These are phyloP conservation scores for Penicillium olsonii DNA, from an alignment of 2,329 filamentous ascomycete species.

Conservation along the genomic window DNA sequence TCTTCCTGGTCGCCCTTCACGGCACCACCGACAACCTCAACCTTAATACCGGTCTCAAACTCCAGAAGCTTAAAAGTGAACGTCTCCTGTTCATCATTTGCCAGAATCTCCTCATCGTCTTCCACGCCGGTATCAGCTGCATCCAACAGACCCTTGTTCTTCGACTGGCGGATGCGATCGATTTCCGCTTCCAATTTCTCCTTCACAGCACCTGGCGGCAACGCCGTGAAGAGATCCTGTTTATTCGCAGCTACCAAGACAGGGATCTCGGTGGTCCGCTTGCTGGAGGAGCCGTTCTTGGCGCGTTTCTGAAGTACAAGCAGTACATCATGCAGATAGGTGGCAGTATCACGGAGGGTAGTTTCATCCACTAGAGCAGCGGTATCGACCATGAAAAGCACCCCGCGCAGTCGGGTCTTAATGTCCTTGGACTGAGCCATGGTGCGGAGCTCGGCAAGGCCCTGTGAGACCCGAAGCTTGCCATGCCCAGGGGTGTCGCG, in stretches of 20 bases:
- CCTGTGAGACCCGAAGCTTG: slow-evolving; percentile 73
- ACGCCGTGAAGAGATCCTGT: slow-evolving; percentile 88
- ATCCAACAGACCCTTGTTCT: slow-evolving; percentile 78
- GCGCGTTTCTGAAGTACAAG: slow-evolving; percentile 75
- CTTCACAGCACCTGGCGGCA: slow-evolving; percentile 76
- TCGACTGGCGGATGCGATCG: slow-evolving; percentile 71
- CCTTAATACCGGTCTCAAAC: slow-evolving; percentile 72
- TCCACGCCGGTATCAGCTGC: slow-evolving; percentile 62
- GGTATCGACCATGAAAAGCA: slow-evolving; percentile 90
- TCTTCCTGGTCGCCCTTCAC: slow-evolving; percentile 58
- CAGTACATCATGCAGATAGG: slow-evolving; percentile 88
- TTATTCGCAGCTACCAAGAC: slow-evolving; percentile 92
- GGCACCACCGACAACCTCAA: slow-evolving; percentile 73
- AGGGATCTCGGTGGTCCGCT: slow-evolving; percentile 62
- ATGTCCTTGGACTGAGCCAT: slow-evolving; percentile 36
- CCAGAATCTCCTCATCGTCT: slow-evolving; percentile 78
- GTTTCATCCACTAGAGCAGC: slow-evolving; percentile 57
- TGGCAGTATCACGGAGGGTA: slow-evolving; percentile 69
- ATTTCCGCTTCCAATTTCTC: slow-evolving; percentile 78
- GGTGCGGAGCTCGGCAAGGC: slow-evolving; percentile 41
- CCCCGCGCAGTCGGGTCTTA: slow-evolving; percentile 59
- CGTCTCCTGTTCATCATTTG: slow-evolving; percentile 74
- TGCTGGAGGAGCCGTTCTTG: slow-evolving; percentile 53
- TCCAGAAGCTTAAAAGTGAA: slow-evolving; percentile 82
- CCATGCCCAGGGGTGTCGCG: slow-evolving; percentile 90